Base-by-base conservation (phyloP, 2,329 filamentous ascomycete genomes). In the Aspergillus ibericus region DNA sequence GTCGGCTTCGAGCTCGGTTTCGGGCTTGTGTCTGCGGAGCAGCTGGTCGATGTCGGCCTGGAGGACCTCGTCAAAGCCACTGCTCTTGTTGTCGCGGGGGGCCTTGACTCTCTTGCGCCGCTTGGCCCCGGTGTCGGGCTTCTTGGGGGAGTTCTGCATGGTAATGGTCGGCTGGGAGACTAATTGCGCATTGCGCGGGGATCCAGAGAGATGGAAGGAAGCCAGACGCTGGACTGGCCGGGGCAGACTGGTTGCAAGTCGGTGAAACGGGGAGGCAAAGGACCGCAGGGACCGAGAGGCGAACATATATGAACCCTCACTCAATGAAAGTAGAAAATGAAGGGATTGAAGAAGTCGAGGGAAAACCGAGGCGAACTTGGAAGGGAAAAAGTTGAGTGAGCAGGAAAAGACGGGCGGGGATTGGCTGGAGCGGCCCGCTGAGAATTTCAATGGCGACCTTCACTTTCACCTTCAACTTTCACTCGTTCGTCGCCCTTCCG, bases 21-120 rank as follows among this genome's bases (percentile, higher is more conserved):
- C 64, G 16, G 65, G 65, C 52, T 62, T 65, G 47, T 66, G 69
- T 59, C 58, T 66, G 58, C 72, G 77, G 32, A 83, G 53, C 10
- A 75, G 67, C 42, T 60, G 56, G 29, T 85, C 78, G 48, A 92
- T 81, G 69, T 92, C 89, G 51, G 81, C 75, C 50, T 83, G 77
- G 47, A 92, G 78, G 48, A 91, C 85, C 68, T 91, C 86, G 60
- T 91, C 88, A 18, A 80, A 79, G 0, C 86, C 85, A 8, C 85
- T 87, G 61, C 84, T 83, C 42, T 83, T 83, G 1, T 87, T 86
- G 59, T 85, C 83, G 16, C 81, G 82, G 64, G 84, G 83, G 62
- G 81, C 81, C 68, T 85, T 82, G 35, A 56, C 56, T 82, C 81
- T 80, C 84, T 74, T 74, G 55, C 66, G 67, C 53, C 65, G 67